Base-by-base conservation (phyloP, 139 green algal genomes). In the Chlorella sp. region DNA sequence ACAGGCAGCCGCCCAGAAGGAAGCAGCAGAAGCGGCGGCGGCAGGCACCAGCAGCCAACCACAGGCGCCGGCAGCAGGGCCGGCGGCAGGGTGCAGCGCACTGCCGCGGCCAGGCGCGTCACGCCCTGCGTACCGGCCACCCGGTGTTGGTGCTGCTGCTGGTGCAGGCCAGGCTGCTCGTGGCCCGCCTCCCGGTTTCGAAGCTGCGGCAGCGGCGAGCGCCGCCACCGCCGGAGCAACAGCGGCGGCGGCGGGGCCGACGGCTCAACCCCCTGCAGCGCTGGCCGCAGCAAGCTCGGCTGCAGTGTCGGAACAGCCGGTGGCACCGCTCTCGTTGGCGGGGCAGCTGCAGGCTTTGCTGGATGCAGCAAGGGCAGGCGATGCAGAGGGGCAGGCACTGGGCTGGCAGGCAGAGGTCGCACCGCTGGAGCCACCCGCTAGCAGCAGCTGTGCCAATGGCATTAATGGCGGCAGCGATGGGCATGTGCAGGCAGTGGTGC, bases 1-100 rank as follows among this genome's bases (percentile, higher is more conserved):
- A 4, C 54, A 82, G 65, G 82, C 85, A 32, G 73, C 78, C 7
- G 78, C 46, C 9, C n/a, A n/a, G 56, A 26, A 76, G 54, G 84
- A 60, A 20, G 56, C 84, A 24, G 51, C 43, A 40, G 76, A 83
- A n/a, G 84, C 62, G 32, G 43, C 60, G 20, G 58, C 54, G 36
- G 40, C 73, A 28, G 6, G 28, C 20, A 3, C 43, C 41, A 56
- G 58, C 73, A 68, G 72, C 36, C 2, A n/a, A 7, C 38, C 19
- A 41, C 36, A 44, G n/a, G 26, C 22, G 2, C n/a, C 48, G 54
- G 72, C 32, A 54, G 51, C 20, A 54, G 44, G 9, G 19, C 54
- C 75, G 56, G 46, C 46, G 6, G 73, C 30, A 28, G 75, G 77
- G 11, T 74, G 60, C 19, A 60, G 77, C 22, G 60, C 13, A 1